Conservation (phyloP, 257 asterid species). For the Voacanga thouarsii region DNA sequence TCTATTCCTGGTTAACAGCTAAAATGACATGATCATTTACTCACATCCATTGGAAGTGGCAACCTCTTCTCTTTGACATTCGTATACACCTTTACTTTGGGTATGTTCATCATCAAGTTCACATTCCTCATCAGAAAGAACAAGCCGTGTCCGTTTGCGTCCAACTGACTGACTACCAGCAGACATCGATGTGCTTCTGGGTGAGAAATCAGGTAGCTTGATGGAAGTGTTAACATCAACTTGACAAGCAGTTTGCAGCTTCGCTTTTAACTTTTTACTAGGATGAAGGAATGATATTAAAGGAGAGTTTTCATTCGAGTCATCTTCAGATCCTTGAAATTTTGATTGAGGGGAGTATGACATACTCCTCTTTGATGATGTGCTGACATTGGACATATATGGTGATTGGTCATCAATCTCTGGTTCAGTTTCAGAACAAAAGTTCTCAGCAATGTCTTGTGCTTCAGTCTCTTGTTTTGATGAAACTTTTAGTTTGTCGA, state of each 20-base stretch:
- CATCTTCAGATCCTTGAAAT: constrained; percentile 39
- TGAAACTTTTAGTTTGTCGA: constrained; percentile 59
- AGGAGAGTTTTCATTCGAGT: constrained; percentile 41
- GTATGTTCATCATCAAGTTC: constrained; percentile 41
- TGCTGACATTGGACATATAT: constrained; percentile 48
- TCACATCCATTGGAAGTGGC: constrained; percentile 75
- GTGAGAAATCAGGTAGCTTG: constrained; percentile 39
- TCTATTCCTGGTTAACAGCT: constrained; percentile 16
- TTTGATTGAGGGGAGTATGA: constrained; percentile 33
- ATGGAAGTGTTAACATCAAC: constrained; percentile 30
- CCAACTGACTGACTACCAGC: constrained; percentile 46
- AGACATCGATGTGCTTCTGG: constrained; percentile 46
- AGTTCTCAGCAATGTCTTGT: constrained; percentile 36
- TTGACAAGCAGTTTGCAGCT: constrained; percentile 32
- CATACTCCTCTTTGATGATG: constrained; percentile 35
- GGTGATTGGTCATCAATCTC: constrained; percentile 53
- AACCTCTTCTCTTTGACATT: constrained; percentile 51
- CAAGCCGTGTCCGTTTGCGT: constrained; percentile 72
- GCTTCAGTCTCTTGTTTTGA: constrained; percentile 34
- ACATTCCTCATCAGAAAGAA: constrained; percentile 81
- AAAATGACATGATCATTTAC: constrained; percentile 23
- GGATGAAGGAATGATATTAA: constrained; percentile 47
- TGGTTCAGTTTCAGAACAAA: constrained; percentile 79
- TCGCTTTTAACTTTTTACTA: constrained; percentile 28
- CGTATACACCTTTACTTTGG: constrained; percentile 32